phyloP scores from a whole-genome alignment of 208 protist species.

The Leishmania tropica region DNA sequence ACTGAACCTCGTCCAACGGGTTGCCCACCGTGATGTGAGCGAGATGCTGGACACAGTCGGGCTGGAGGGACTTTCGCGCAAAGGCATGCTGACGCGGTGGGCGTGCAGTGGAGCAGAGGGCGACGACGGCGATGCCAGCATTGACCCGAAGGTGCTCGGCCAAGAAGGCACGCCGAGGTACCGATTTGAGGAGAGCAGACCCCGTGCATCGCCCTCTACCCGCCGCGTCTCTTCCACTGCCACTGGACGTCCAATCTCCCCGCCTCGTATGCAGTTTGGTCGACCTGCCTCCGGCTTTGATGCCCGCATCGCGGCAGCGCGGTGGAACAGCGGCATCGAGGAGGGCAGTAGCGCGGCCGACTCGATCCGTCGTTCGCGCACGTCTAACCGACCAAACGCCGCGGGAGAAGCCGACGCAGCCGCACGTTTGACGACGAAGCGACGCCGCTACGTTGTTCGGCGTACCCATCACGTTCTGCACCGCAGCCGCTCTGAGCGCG shows the following conservation, averaged over 20 bases:
- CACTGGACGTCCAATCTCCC: neutral
- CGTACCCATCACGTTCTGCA: slow-evolving; percentile 22
- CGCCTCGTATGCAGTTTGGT: slow-evolving; percentile 20
- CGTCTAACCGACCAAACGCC: neutral
- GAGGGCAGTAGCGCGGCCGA: neutral
- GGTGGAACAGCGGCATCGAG: slow-evolving; percentile 14
- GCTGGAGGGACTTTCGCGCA: slow-evolving; percentile 66
- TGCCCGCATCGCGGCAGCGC: slow-evolving; percentile 25
- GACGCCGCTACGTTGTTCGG: slow-evolving; percentile 18
- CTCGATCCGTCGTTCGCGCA: neutral
- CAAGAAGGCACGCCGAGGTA: neutral
- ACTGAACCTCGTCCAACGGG: slow-evolving; percentile 81
- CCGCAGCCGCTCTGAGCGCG: slow-evolving; percentile 30
- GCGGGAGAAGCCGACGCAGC: neutral
- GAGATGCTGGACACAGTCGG: slow-evolving; percentile 85
- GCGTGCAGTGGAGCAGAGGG: neutral
- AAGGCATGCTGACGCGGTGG: slow-evolving; percentile 38
- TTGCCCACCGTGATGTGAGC: slow-evolving; percentile 82
- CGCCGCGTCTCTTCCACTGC: neutral
- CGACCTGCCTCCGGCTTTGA: slow-evolving; percentile 25
- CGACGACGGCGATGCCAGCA: neutral
- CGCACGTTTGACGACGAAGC: neutral
- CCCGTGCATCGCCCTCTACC: neutral
- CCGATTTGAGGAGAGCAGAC: neutral
- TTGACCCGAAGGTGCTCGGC: too few species aligned